Conservation (phyloP, 495 filamentous ascomycete species). For the Podospora pseudopauciseta region DNA sequence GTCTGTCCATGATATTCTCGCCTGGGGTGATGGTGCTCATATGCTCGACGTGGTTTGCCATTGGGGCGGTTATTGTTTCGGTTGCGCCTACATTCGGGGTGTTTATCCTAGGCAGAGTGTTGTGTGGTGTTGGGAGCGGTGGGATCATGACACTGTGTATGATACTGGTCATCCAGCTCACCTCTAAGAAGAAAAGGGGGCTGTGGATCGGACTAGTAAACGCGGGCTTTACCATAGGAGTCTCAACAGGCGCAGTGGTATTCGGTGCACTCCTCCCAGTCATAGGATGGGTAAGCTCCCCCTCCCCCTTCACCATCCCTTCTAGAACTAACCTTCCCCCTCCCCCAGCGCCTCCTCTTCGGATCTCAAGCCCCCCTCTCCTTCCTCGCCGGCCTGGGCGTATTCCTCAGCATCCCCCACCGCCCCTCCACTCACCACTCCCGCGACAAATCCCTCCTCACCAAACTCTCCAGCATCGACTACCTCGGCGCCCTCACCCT, state of each 20-base stretch:
- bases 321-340: neutral
- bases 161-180: constrained; percentile 67
- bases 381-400: constrained; percentile 52
- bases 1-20: constrained; percentile 65
- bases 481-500: constrained; percentile 60
- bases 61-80: constrained; percentile 61
- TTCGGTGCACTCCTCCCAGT: constrained; percentile 59
- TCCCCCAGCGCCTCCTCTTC: constrained; percentile 59
- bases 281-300: constrained; percentile 62
- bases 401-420: constrained; percentile 59
- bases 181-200: constrained; percentile 59
- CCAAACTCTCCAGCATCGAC: constrained; percentile 60
- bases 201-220: constrained; percentile 64
- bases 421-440: constrained; percentile 47
- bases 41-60: constrained; percentile 52
- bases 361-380: constrained; percentile 60
- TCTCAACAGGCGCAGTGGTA: constrained; percentile 66
- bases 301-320: neutral
- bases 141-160: constrained; percentile 63
- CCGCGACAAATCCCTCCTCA: constrained; percentile 31
- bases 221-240: constrained; percentile 61
- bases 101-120: constrained; percentile 63
- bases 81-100: constrained; percentile 50
- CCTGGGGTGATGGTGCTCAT: constrained; percentile 57
- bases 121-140: constrained; percentile 63